phyloP scores from a whole-genome alignment of 148 eudicot species.

The Hydrangea macrophylla region DNA sequence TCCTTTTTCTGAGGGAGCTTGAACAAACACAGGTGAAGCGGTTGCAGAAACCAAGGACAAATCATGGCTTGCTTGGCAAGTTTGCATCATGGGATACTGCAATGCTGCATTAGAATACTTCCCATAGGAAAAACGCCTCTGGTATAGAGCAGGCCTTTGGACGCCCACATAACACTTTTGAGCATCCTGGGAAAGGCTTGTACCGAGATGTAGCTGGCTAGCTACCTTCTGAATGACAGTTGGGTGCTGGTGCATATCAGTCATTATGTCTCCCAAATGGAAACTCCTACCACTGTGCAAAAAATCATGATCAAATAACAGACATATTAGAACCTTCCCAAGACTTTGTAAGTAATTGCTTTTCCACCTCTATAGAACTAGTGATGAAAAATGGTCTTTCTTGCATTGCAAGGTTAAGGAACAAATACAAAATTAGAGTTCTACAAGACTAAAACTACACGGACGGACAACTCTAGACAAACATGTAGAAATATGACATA shows the following conservation, averaged over 20 bases:
- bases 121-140: slow-evolving; percentile 39
- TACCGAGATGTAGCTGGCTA: slow-evolving; percentile 40
- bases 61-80: slow-evolving; percentile 32
- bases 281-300: slow-evolving; percentile 19
- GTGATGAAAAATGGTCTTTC: no score
- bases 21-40: slow-evolving; percentile 45
- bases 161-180: slow-evolving; percentile 34
- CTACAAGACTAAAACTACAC: no score
- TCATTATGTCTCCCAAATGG: slow-evolving; percentile 31
- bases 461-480: no score
- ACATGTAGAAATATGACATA: no score
- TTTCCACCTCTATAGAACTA: no score
- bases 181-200: slow-evolving; percentile 35
- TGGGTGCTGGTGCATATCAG: slow-evolving; percentile 51
- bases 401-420: no score
- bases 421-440: no score
- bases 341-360: no score
- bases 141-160: slow-evolving; percentile 35
- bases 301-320: neutral
- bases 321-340: no score
- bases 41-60: slow-evolving; percentile 32
- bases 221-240: no score
- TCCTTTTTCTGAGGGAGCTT: slow-evolving; percentile 66
- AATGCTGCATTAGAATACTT: slow-evolving; percentile 43
- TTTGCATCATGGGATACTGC: slow-evolving; percentile 32